These are phyloP conservation scores for Hanseniaspora mollemarum DNA, from an alignment of 805 yeast species.

Conservation along the genomic window DNA sequence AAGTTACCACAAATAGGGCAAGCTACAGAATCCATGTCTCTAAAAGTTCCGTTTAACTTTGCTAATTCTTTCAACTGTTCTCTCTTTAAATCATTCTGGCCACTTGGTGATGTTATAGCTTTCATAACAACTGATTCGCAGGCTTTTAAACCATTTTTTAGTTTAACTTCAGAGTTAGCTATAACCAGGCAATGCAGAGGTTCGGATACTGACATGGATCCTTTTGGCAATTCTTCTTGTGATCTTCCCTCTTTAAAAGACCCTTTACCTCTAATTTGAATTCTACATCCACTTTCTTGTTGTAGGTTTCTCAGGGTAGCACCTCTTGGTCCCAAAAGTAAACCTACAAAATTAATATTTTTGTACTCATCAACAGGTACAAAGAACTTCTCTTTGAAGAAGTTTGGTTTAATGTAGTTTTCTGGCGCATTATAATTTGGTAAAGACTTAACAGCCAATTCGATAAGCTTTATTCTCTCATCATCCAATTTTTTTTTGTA, in stretches of 20 bases:
- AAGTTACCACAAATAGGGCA: constrained; percentile 55
- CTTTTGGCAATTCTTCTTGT: constrained; percentile 36
- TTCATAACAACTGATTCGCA: constrained; percentile 67
- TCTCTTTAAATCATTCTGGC: constrained; percentile 82
- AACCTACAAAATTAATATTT: constrained; percentile 83
- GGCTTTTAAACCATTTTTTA: constrained; percentile 60
- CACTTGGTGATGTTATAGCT: constrained; percentile 82
- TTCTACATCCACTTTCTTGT: constrained; percentile 73
- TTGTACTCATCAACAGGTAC: constrained; percentile 82
- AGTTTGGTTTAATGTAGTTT: constrained; percentile 61
- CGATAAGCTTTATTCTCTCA: constrained; percentile 73
- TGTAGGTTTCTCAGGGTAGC: constrained; percentile 73
- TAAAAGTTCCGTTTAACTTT: constrained; percentile 80
- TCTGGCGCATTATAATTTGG: constrained; percentile 73
- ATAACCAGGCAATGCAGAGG: constrained; percentile 81
- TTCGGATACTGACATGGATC: constrained; percentile 53
- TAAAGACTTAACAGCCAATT: constrained; percentile 54
- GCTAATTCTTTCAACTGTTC: constrained; percentile 89
- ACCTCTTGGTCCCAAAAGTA: constrained; percentile 90
- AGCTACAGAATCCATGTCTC: constrained; percentile 58
- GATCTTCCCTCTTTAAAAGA: constrained; percentile 86
- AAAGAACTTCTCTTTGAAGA: constrained; percentile 67
- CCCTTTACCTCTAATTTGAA: constrained; percentile 89
- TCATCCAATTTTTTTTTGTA: constrained; percentile 51
- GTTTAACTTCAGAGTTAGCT: constrained; percentile 67